phyloP scores from a whole-genome alignment of 2,329 filamentous ascomycete genomes.

The Colletotrichum destructivum region DNA sequence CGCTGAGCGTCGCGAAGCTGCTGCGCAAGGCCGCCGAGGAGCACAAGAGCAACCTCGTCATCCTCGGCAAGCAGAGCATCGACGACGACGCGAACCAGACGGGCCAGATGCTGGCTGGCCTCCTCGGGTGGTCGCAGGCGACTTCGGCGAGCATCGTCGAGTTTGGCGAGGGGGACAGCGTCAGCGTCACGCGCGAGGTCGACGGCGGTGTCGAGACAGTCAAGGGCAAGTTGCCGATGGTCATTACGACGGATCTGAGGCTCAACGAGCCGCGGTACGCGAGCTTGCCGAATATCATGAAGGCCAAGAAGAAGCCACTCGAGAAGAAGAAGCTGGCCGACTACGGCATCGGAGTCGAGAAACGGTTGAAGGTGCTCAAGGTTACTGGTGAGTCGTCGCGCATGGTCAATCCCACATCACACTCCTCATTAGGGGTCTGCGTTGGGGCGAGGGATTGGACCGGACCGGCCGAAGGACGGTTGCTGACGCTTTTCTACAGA shows the following conservation, averaged over 20 bases:
- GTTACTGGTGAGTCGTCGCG: conserved; percentile 77
- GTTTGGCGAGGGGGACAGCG: conserved; percentile 77
- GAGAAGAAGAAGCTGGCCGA: conserved; percentile 92
- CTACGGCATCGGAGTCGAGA: conserved; percentile 81
- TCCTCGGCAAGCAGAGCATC: conserved; percentile 98
- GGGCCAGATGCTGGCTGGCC: conserved; percentile 95
- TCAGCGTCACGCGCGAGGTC: conserved; percentile 90
- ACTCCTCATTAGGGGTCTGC: background rate
- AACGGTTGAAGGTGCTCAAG: conserved; percentile 89
- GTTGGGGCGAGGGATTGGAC: background rate
- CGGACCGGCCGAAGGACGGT: background rate
- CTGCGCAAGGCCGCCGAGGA: conserved; percentile 83
- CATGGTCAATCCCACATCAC: background rate
- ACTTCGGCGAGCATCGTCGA: conserved; percentile 91
- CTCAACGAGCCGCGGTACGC: conserved; percentile 97
- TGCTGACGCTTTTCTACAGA: conserved; percentile 66
- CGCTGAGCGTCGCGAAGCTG: conserved; percentile 92
- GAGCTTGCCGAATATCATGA: conserved; percentile 98
- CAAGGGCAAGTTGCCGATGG: conserved; percentile 86
- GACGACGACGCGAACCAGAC: conserved; percentile 97
- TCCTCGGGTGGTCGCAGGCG: conserved; percentile 94
- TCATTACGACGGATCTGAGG: conserved; percentile 94
- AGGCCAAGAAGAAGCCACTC: conserved; percentile 99
- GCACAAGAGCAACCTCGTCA: conserved; percentile 91
- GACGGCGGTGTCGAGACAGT: conserved; percentile 96